phyloP scores from a whole-genome alignment of 2,329 filamentous ascomycete species.

The Diaporthe destruens region DNA sequence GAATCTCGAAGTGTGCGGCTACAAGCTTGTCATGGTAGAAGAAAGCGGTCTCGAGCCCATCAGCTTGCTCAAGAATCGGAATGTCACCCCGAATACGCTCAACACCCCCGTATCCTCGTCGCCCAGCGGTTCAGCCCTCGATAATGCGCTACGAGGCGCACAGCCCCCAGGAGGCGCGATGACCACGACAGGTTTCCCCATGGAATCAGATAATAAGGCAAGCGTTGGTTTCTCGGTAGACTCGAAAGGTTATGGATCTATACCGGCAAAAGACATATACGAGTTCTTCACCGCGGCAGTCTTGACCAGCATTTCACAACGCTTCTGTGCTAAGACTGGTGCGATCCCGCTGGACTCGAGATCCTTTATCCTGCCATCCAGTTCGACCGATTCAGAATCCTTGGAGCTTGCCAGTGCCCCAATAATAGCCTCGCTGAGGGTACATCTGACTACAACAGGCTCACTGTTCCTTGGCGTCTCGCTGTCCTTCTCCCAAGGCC shows the following conservation, averaged over 20 bases:
- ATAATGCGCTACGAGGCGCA: constrained; percentile 51
- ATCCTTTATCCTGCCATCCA: constrained; percentile 61
- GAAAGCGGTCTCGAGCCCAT: constrained; percentile 65
- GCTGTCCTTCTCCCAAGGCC: constrained; percentile 61
- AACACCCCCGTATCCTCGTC: constrained; percentile 63
- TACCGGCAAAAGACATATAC: constrained; percentile 60
- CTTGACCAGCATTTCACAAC: constrained; percentile 62
- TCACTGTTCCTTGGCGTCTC: constrained; percentile 64
- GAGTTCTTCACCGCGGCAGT: constrained; percentile 68
- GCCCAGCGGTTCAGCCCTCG: constrained; percentile 56
- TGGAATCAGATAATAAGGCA: constrained; percentile 50
- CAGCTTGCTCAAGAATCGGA: constrained; percentile 60
- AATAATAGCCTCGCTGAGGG: constrained; percentile 63
- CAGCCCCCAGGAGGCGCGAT: constrained; percentile 44
- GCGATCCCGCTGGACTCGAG: constrained; percentile 67
- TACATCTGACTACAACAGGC: constrained; percentile 69
- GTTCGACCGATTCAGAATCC: constrained; percentile 47
- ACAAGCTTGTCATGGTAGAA: constrained; percentile 59
- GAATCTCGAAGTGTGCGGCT: constrained; percentile 59
- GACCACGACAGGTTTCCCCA: constrained; percentile 2
- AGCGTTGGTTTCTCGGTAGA: constrained; percentile 46
- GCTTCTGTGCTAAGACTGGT: constrained; percentile 62
- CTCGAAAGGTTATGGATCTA: constrained; percentile 51
- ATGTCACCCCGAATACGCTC: constrained; percentile 53
- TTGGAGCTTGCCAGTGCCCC: constrained; percentile 48